A percentile compares a stretch with the other conserved stretches of the same genome.
Evolutionary conservation across 1,284 basidiomycete genomes (phyloP).

Genomic region (Puccinia triticina): DNA sequence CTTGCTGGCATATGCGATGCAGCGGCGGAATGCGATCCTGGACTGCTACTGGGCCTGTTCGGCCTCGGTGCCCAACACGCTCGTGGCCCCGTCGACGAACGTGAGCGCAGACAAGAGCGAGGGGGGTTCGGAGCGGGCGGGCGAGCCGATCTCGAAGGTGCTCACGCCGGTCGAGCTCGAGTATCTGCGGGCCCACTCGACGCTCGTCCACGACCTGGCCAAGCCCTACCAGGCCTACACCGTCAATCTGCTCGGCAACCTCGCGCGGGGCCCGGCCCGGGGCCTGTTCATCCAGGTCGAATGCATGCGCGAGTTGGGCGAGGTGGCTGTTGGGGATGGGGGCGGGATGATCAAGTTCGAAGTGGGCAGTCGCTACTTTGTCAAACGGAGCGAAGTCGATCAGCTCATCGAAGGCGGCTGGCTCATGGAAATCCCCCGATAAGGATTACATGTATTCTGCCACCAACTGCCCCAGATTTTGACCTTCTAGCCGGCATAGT

Average conservation of each 20-base stretch:
- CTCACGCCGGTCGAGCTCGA: conserved; percentile 42
- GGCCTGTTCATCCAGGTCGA: conserved; percentile 48
- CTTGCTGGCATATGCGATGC: conserved; percentile 45
- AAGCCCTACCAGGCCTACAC: conserved; percentile 45
- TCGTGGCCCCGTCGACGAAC: conserved; percentile 38
- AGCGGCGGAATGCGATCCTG: conserved; percentile 46
- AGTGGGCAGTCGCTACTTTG: conserved; percentile 42
- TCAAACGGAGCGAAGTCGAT: conserved; percentile 42
- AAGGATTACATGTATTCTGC: neutral
- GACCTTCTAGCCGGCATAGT: too few relatives aligned
- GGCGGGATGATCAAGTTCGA: conserved; percentile 48
- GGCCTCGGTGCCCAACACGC: conserved; percentile 43
- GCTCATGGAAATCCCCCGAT: conserved; percentile 38
- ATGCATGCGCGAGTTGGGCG: conserved; percentile 46
- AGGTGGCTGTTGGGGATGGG: conserved; percentile 40
- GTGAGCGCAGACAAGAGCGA: neutral
- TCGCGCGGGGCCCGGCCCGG: conserved; percentile 29
- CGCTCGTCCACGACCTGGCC: conserved; percentile 45
- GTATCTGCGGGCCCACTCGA: conserved; percentile 43
- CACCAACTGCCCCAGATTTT: too few relatives aligned
- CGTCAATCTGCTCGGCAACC: conserved; percentile 40
- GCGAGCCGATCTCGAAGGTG: conserved; percentile 42
- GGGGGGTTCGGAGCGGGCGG: neutral
- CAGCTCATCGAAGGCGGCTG: conserved; percentile 41
- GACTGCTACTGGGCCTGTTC: conserved; percentile 41